Evolutionary conservation across 768 basidiomycete species (phyloP).

Genomic region (Harrya chromipes): DNA sequence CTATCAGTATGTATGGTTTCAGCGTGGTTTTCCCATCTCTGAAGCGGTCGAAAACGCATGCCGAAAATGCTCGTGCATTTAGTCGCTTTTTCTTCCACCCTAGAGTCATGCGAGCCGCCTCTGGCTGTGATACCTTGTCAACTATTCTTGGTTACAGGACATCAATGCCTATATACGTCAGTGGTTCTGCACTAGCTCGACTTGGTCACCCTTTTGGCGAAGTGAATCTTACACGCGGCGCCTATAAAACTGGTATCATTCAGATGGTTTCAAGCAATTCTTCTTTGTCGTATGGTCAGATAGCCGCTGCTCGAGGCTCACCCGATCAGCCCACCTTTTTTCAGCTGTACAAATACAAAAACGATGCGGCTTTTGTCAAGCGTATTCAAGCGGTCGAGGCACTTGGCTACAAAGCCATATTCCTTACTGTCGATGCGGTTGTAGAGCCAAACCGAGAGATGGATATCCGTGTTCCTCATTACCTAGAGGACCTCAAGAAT

Average conservation of each 20-base stretch:
- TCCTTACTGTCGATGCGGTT: constrained; percentile 90
- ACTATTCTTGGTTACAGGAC: constrained; percentile 69
- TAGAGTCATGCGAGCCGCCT: constrained; percentile 69
- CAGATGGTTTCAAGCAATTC: constrained; percentile 86
- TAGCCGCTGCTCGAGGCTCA: constrained; percentile 53
- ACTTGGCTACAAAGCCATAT: constrained; percentile 84
- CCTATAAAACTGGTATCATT: constrained; percentile 62
- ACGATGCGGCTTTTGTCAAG: constrained; percentile 62
- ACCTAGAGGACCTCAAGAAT: constrained; percentile 53
- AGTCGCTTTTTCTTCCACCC: constrained; percentile 84
- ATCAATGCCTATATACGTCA: constrained; percentile 78
- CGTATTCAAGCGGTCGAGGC: constrained; percentile 68
- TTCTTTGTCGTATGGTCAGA: constrained; percentile 61
- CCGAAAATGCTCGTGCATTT: constrained; percentile 74
- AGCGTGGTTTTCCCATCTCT: constrained; percentile 10
- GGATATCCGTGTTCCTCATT: constrained; percentile 62
- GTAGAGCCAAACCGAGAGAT: constrained; percentile 77
- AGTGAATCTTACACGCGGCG: constrained; percentile 73
- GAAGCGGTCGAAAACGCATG: constrained; percentile 40
- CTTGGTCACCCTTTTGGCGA: constrained; percentile 91
- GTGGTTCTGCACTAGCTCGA: constrained; percentile 79
- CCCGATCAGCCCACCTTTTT: constrained; percentile 69
- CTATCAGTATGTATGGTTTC: constrained; percentile 54
- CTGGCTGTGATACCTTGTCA: constrained; percentile 66
- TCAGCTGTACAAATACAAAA: constrained; percentile 81